phyloP scores from a whole-genome alignment of 2,329 filamentous ascomycete genomes.

The Colletotrichum costaricense region DNA sequence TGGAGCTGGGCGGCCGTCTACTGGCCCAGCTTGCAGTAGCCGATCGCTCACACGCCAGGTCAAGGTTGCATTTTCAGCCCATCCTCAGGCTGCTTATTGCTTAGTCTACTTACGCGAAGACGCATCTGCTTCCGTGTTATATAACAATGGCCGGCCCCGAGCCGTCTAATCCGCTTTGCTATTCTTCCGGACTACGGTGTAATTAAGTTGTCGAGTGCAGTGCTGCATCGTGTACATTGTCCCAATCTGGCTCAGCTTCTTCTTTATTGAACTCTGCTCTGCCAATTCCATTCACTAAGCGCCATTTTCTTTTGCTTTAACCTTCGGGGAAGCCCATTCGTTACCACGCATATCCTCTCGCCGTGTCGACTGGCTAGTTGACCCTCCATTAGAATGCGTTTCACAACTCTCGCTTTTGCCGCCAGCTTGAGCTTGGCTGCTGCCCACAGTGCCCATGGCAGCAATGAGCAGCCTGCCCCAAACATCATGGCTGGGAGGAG shows the following conservation, averaged over 20 bases:
- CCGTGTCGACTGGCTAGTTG: not conserved
- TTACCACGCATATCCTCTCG: not conserved
- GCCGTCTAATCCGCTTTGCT: not conserved
- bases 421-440: slow-evolving; percentile 22
- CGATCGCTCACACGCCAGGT: slow-evolving; percentile 11
- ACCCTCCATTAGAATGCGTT: slow-evolving; percentile 14
- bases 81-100: not conserved
- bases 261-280: slow-evolving; percentile 26
- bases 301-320: not conserved
- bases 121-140: slow-evolving; percentile 12
- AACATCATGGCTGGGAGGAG: slow-evolving; percentile 29
- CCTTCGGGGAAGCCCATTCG: slow-evolving; percentile 4
- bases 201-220: slow-evolving; percentile 22
- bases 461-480: slow-evolving; percentile 16
- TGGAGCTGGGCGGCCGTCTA: slow-evolving; percentile 1
- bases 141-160: slow-evolving; percentile 25
- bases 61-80: slow-evolving; percentile 24
- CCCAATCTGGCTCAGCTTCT: slow-evolving; percentile 19
- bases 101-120: not conserved
- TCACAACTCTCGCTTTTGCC: slow-evolving; percentile 20
- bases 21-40: slow-evolving; percentile 16
- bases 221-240: slow-evolving; percentile 11
- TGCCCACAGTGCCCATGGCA: slow-evolving; percentile 14
- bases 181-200: slow-evolving; percentile 16
- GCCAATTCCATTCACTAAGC: slow-evolving; percentile 29